Evolutionary conservation across 495 filamentous ascomycete genomes (phyloP), one percentile per base, ranked within the genome.

Genomic region (Lepraria neglecta): DNA sequence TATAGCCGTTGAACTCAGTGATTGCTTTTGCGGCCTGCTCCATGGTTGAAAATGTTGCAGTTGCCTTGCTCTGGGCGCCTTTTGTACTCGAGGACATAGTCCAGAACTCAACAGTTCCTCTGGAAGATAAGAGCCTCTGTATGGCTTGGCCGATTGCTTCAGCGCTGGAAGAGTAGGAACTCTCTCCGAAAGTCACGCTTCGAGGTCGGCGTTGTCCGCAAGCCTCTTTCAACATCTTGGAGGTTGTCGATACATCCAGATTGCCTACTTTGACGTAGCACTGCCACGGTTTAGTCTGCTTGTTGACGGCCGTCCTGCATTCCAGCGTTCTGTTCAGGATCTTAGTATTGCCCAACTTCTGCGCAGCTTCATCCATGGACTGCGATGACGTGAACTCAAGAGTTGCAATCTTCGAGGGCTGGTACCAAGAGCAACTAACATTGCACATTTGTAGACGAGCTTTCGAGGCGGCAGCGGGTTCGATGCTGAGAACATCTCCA

Each of bases 361-460:
- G 14, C 21, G 45, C 33, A 43, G 57, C 56, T 28, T 53, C 62
- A 17, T 59, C 30, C 57, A 59, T 53, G 21, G 56, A 44, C 47
- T 51, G 10, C 11, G 47, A n/a, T 15, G 45, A 46, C 17, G 5
- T 60, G 40, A 64, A 64, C 24, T 64, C 40, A 11, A 64, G 62
- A 10, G 42, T 55, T 43, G 62, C 62, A 11, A 46, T 59, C 45
- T 64, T 64, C 30, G 62, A 64, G 10, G 62, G 62, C 24, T 43
- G 45, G 19, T 54, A 64, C 62, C 62, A 64, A 17, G 31, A 19
- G 56, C 62, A 64, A 24, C 10, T 64, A 21, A 64, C 56, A 46
- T 59, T 64, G 47, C 45, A 45, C 46, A 64, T 52, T 46, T 53
- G 56, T 17, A 59, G 46, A 28, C 56, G 57, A 40, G 43, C 62